phyloP scores from a whole-genome alignment of 2,329 filamentous ascomycete species.

The Penicillium sp. region DNA sequence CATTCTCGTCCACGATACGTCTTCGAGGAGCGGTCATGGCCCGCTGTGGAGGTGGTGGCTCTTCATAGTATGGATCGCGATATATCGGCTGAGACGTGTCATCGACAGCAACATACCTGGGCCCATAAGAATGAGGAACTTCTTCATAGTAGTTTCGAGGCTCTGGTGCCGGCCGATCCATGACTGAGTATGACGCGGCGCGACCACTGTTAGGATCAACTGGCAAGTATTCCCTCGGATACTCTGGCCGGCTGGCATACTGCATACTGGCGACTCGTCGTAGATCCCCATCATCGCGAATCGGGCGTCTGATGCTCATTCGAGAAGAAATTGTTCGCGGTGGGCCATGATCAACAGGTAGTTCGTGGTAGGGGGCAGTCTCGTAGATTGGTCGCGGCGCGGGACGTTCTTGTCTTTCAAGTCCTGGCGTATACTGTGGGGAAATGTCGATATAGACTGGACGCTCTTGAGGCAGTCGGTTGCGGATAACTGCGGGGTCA shows the following conservation, averaged over 20 bases:
- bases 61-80: conserved; percentile 48
- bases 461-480: conserved; percentile 42
- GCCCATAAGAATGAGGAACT: conserved; percentile 34
- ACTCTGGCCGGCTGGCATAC: conserved; percentile 48
- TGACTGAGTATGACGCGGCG: conserved; percentile 45
- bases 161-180: conserved; percentile 43
- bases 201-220: conserved; percentile 43
- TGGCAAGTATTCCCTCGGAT: conserved; percentile 50
- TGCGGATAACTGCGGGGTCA: conserved; percentile 42
- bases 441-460: conserved; percentile 56
- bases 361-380: conserved; percentile 38
- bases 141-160: conserved; percentile 47
- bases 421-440: conserved; percentile 42
- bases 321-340: conserved; percentile 49
- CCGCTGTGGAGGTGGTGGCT: conserved; percentile 47
- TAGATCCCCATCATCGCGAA: conserved; percentile 50
- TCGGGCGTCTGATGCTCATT: conserved; percentile 39
- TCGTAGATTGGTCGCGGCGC: conserved; percentile 39
- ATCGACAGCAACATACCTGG: conserved; percentile 40
- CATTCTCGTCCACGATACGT: conserved; percentile 80
- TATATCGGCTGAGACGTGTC: conserved; percentile 43
- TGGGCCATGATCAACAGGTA: conserved; percentile 36
- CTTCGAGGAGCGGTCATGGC: conserved; percentile 60
- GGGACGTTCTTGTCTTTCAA: conserved; percentile 39
- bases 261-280: conserved; percentile 54